Evolutionary conservation across 2,329 filamentous ascomycete genomes (phyloP).

Genomic region (Exophiala sp.): DNA sequence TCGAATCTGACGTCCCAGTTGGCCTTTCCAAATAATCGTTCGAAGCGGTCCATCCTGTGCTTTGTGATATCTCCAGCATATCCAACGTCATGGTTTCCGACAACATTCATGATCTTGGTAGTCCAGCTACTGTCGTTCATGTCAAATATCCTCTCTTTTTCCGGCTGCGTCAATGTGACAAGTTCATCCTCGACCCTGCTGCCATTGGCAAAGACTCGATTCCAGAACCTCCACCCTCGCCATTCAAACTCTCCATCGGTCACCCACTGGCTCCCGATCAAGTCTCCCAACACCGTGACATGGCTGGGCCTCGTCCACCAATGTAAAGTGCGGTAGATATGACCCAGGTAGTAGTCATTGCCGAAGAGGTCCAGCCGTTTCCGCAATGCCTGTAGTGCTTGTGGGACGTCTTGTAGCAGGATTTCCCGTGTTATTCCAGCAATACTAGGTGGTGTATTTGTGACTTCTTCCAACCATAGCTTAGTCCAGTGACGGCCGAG

Average conservation of each 20-base stretch:
- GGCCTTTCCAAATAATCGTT: constrained; percentile 73
- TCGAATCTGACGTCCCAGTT: constrained; percentile 83
- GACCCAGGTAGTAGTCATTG: constrained; percentile 90
- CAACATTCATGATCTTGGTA: constrained; percentile 77
- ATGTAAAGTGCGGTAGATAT: constrained; percentile 76
- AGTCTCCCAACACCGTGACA: constrained; percentile 79
- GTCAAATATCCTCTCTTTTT: constrained; percentile 46
- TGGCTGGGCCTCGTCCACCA: constrained; percentile 87
- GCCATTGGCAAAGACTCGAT: constrained; percentile 65
- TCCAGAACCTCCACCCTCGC: constrained; percentile 72
- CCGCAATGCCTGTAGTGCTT: constrained; percentile 59
- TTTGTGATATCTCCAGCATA: constrained; percentile 85
- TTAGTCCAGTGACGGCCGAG: constrained; percentile 37
- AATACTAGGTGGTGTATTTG: not conserved
- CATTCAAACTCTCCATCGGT: constrained; percentile 72
- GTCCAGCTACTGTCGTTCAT: constrained; percentile 54
- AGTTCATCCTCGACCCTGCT: constrained; percentile 53
- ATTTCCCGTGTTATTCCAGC: constrained; percentile 32
- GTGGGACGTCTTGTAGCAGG: constrained; percentile 61
- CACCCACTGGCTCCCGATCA: constrained; percentile 95
- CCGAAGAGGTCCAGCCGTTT: constrained; percentile 85
- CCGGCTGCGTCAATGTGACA: constrained; percentile 31
- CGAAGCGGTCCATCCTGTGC: constrained; percentile 72
- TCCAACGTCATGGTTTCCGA: constrained; percentile 92
- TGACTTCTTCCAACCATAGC: not conserved